Evolutionary conservation across 225 moss, liverwort and hornwort genomes (phyloP).

Genomic region (Lunularia cruciata): DNA sequence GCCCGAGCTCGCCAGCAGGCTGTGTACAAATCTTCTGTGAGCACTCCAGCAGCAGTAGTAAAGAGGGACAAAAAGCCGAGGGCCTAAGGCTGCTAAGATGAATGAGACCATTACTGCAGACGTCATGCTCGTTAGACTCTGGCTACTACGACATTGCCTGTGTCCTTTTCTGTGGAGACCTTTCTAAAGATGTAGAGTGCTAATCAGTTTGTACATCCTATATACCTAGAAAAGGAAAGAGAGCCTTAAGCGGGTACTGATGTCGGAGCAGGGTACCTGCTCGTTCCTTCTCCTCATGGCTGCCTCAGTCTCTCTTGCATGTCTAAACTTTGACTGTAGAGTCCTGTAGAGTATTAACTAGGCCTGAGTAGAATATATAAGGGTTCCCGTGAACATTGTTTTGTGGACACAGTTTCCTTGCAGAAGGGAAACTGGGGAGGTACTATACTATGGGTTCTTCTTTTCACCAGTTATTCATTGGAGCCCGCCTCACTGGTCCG

Average conservation of each 20-base stretch:
- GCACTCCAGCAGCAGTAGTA: conserved; percentile 7
- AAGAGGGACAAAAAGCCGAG: conserved; percentile 26
- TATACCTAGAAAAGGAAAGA: background rate
- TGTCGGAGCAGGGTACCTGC: background rate
- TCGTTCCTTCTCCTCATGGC: background rate
- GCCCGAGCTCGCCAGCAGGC: conserved; percentile 47
- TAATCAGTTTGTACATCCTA: background rate
- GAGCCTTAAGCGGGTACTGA: background rate
- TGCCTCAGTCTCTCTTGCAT: background rate
- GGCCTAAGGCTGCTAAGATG: conserved; percentile 21
- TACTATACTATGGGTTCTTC: too few species aligned
- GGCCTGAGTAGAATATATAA: background rate
- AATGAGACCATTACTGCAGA: too few species aligned
- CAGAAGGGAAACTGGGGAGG: too few species aligned
- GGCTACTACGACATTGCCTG: too few species aligned
- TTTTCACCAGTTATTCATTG: too few species aligned
- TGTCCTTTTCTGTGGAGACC: conserved; percentile 2
- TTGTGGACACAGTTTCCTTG: too few species aligned
- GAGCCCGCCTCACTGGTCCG: too few species aligned
- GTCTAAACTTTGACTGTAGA: background rate
- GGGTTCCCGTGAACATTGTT: too few species aligned
- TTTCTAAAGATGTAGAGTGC: background rate
- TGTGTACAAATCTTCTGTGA: conserved; percentile 30
- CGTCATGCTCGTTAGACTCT: too few species aligned
- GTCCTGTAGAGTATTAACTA: background rate